Evolutionary conservation across 345 rosid genomes (phyloP).

Genomic region (Punica granatum): DNA sequence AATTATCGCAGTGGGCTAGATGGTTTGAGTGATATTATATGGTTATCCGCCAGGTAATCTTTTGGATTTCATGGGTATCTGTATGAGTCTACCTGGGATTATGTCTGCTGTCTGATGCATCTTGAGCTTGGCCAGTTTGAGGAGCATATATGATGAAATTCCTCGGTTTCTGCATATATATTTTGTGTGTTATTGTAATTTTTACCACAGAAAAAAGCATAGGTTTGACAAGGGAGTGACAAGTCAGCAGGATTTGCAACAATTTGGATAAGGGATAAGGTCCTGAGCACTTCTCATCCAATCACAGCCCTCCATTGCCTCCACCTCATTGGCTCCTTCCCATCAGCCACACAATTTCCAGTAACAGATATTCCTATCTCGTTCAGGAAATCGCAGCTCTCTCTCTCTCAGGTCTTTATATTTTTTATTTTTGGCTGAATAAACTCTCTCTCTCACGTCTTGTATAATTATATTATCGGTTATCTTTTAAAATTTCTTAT

Average conservation of each 20-base stretch:
- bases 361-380: conserved; percentile 9
- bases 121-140: no score
- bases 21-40: no score
- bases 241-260: not conserved
- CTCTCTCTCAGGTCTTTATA: not conserved
- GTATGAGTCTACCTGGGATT: not conserved
- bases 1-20: no score
- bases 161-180: not conserved
- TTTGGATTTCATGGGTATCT: not conserved
- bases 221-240: not conserved
- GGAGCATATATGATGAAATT: not conserved
- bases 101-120: not conserved
- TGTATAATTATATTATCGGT: not conserved
- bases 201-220: not conserved
- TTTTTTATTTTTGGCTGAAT: no score
- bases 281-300: conserved; percentile 8
- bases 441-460: no score
- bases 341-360: conserved; percentile 2
- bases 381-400: not conserved
- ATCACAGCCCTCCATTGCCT: conserved; percentile 3
- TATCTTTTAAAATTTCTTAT: not conserved
- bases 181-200: not conserved
- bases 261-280: conserved; percentile 12
- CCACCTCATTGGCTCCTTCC: conserved; percentile 1
- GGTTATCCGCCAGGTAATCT: not conserved